These are phyloP conservation scores for Phytophthora lateralis DNA, from an alignment of 352 stramenopile species.

Conservation along the genomic window DNA sequence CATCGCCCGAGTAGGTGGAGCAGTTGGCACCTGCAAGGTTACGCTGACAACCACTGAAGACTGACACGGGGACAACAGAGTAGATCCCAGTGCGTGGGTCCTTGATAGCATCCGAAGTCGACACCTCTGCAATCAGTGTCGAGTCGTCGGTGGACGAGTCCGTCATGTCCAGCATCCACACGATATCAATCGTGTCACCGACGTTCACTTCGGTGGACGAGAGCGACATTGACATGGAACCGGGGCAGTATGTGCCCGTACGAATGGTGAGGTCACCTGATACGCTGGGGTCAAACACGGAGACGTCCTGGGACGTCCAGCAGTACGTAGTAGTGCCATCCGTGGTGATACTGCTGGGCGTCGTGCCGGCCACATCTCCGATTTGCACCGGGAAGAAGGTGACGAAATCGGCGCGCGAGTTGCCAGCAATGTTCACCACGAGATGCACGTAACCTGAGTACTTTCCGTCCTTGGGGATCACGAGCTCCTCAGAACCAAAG, in stretches of 20 bases:
- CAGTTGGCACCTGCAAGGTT: conserved; percentile 60
- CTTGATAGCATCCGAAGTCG: conserved; percentile 51
- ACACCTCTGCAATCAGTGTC: conserved; percentile 72
- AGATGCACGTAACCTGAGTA: conserved; percentile 81
- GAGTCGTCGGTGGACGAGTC: conserved; percentile 51
- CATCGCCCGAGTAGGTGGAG: conserved; percentile 65
- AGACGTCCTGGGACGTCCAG: conserved; percentile 61
- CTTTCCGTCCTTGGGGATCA: conserved; percentile 77
- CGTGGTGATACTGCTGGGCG: conserved; percentile 48
- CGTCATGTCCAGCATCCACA: conserved; percentile 72
- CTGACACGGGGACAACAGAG: conserved; percentile 69
- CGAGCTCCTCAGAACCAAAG: conserved; percentile 70
- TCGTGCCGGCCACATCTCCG: conserved; percentile 60
- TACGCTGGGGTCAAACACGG: conserved; percentile 65
- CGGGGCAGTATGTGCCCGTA: conserved; percentile 72
- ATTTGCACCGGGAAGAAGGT: conserved; percentile 84
- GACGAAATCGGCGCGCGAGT: conserved; percentile 75
- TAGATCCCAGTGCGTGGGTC: conserved; percentile 59
- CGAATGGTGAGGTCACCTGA: conserved; percentile 61
- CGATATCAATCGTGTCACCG: conserved; percentile 56
- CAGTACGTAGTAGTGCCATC: conserved; percentile 80
- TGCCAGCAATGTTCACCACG: conserved; percentile 65
- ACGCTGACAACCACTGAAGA: conserved; percentile 70
- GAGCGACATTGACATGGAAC: conserved; percentile 60
- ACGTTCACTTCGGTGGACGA: conserved; percentile 56